phyloP scores from a whole-genome alignment of 306 rosid genomes.

The Ormosia semicastrata region DNA sequence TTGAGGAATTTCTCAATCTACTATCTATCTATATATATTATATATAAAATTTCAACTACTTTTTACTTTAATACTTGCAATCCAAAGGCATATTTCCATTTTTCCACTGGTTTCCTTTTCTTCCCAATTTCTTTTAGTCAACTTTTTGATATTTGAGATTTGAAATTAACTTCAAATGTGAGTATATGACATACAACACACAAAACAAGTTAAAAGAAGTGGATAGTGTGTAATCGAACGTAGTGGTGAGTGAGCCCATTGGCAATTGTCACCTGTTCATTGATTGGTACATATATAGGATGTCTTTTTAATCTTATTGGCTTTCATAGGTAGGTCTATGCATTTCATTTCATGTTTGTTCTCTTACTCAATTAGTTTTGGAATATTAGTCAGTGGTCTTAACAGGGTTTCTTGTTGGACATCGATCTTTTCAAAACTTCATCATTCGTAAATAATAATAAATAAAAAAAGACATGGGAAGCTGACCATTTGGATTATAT shows the following conservation, averaged over 20 bases:
- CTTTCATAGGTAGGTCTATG: neutral
- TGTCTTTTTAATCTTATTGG: conserved; percentile 10
- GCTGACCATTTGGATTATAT: neutral
- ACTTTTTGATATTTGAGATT: neutral
- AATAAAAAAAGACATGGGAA: neutral
- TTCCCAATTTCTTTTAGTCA: neutral
- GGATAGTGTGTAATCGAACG: neutral
- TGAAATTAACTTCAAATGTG: neutral
- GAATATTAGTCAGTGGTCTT: neutral
- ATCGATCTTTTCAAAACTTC: conserved; percentile 18
- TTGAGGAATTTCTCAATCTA: too few species aligned
- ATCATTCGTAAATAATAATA: neutral
- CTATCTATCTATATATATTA: too few species aligned
- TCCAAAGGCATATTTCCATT: neutral
- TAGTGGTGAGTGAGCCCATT: neutral
- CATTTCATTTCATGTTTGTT: neutral
- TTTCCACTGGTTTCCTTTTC: neutral
- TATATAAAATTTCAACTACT: too few species aligned
- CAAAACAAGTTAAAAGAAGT: neutral
- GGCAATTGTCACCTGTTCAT: neutral
- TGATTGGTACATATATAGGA: neutral
- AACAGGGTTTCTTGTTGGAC: neutral
- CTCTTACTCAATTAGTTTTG: conserved; percentile 19
- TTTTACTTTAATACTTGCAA: too few species aligned
- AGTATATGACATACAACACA: neutral